Evolutionary conservation across 768 basidiomycete species (phyloP), one percentile per base, ranked within the genome.

Genomic region (Naganishia randhawae): DNA sequence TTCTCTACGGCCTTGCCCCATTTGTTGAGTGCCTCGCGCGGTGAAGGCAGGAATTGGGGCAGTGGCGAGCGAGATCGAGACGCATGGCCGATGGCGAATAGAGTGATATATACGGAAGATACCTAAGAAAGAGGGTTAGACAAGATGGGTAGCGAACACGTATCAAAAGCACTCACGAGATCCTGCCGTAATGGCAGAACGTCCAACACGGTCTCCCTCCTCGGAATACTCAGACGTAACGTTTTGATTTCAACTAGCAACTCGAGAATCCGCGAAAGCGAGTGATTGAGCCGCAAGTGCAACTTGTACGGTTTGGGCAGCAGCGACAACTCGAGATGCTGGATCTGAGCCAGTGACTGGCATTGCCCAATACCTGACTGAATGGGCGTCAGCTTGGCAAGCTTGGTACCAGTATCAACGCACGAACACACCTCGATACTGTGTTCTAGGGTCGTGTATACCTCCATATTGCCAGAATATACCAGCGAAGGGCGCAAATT

Each of bases 41-140:
- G 76, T 0, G 71, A 71, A 25, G 80, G 77, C 1, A 81, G 67
- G 54, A 76, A 81, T 53, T 80, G 80, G 2, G 80, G 80, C 8
- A 81, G 66, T 17, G 80, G 76, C 9, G 70, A 71, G 14, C 77
- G 69, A 8, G 78, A 78, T 32, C 75, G 69, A 51, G 80, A 77
- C 5, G 79, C 72, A 48, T 78, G 78, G 2, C 71, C 68, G 42
- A 73, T 73, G 5, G 79, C 76, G 71, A 78, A 81, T 7, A 81
- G 64, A 32, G 73, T 76, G 54, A 78, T 71, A 13, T 78, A 70
- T 17, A 78, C 66, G 3, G 79, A 67, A 5, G 79, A 79, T 2
- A 80, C 73, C 75, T 74, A 4, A 16, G 41, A 3, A 25, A 42
- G 1, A 25, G 32, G 19, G 10, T 29, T 16, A 5, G 33, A 50